These are phyloP conservation scores for Exophiala mesophila DNA, from an alignment of 2,329 filamentous ascomycete genomes.

Conservation along the genomic window DNA sequence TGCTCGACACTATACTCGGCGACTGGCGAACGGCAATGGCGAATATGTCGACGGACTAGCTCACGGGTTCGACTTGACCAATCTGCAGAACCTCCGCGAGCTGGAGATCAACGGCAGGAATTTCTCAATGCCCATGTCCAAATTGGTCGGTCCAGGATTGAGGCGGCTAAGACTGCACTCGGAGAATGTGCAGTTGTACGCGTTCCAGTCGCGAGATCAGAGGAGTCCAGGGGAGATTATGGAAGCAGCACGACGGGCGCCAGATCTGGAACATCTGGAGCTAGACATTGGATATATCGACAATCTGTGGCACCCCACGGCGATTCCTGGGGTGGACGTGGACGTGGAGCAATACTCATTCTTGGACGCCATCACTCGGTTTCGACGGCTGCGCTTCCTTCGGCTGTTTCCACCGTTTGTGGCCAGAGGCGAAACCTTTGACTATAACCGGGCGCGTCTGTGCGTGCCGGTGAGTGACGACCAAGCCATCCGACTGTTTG, in stretches of 20 bases:
- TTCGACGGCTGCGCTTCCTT: conserved; percentile 21
- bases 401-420: conserved; percentile 26
- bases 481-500: conserved; percentile 25
- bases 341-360: conserved; percentile 25
- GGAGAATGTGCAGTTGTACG: conserved; percentile 10
- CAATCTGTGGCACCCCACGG: conserved; percentile 25
- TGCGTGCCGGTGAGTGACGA: conserved; percentile 19
- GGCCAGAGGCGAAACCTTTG: conserved; percentile 7
- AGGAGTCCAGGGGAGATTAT: conserved; percentile 19
- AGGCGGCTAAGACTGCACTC: conserved; percentile 18
- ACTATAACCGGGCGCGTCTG: conserved; percentile 2
- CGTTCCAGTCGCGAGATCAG: conserved; percentile 16
- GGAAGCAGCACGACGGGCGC: conserved; percentile 14
- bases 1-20: conserved; percentile 7
- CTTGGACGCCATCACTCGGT: conserved; percentile 22
- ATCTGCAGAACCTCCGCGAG: conserved; percentile 14
- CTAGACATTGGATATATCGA: conserved; percentile 25
- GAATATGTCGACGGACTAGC: background rate
- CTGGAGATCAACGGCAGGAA: conserved; percentile 25
- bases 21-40: background rate
- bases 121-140: conserved; percentile 21
- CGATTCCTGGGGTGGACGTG: conserved; percentile 26
- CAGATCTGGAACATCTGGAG: conserved; percentile 23
- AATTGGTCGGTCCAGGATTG: conserved; percentile 14
- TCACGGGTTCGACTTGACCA: conserved; percentile 16